Evolutionary conservation across 768 basidiomycete species (phyloP).

Genomic region (Tulasnella sp.): DNA sequence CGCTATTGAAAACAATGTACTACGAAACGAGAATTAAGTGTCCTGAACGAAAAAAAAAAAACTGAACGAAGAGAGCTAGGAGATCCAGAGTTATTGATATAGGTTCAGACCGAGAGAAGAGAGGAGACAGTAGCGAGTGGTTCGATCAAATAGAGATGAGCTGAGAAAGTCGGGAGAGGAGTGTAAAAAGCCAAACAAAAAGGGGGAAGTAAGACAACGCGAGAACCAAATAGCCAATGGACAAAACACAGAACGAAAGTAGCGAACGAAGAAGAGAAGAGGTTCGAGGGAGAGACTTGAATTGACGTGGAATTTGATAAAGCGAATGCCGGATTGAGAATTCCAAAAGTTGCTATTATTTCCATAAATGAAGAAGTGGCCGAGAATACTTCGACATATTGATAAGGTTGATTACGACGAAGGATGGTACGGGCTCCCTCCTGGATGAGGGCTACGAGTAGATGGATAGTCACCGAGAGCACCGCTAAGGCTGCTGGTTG

Average conservation of each 20-base stretch:
- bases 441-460: not conserved
- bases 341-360: not conserved
- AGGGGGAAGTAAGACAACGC: not conserved
- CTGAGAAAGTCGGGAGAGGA: not conserved
- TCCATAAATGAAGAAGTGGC: not conserved
- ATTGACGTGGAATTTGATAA: not conserved
- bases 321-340: conserved; percentile 1
- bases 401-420: conserved; percentile 1
- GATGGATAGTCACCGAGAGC: conserved; percentile 11
- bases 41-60: not conserved
- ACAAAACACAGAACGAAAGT: not conserved
- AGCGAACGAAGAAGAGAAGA: not conserved
- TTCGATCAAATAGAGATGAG: not conserved
- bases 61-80: not conserved
- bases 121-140: not conserved
- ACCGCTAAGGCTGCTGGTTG: conserved; percentile 5
- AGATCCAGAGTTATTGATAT: not conserved
- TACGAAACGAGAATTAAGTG: not conserved
- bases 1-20: not conserved
- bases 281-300: not conserved
- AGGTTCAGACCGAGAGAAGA: not conserved
- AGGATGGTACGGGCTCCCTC: conserved; percentile 1
- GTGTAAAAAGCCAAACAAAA: not conserved
- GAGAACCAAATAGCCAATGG: not conserved
- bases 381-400: not conserved